Conservation (phyloP, 768 basidiomycete genomes). For the Xerocomus potaroensis region DNA sequence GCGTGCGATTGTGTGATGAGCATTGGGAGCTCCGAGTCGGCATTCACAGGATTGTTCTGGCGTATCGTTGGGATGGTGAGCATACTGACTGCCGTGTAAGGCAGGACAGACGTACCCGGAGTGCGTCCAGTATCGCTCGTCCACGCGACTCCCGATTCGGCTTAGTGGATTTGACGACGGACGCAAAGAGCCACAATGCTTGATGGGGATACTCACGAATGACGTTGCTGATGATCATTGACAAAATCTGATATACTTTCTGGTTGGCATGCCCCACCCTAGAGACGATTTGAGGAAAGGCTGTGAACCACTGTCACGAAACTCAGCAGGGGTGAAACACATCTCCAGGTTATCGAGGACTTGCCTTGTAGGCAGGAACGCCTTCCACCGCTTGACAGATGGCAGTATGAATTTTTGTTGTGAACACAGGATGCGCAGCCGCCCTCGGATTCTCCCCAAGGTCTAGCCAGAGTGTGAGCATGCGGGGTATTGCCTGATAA, state of each 20-base stretch:
- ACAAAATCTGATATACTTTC: slow-evolving; percentile 56
- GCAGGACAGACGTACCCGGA: slow-evolving; percentile 43
- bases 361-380: slow-evolving; percentile 78
- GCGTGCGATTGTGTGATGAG: slow-evolving; percentile 51
- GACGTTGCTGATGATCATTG: slow-evolving; percentile 64
- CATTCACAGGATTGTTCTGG: slow-evolving; percentile 46
- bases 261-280: slow-evolving; percentile 75
- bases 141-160: slow-evolving; percentile 57
- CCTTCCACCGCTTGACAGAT: slow-evolving; percentile 53
- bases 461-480: slow-evolving; percentile 94
- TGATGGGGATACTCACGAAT: slow-evolving; percentile 86
- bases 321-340: slow-evolving; percentile 5
- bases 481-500: slow-evolving; percentile 90
- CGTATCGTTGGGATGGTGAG: background rate
- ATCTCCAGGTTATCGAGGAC: slow-evolving; percentile 3
- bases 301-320: slow-evolving; percentile 78
- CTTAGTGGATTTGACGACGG: slow-evolving; percentile 83
- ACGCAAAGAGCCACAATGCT: slow-evolving; percentile 87
- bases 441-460: slow-evolving; percentile 53
- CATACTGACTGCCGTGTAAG: background rate
- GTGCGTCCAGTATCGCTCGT: slow-evolving; percentile 47
- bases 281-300: slow-evolving; percentile 95
- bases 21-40: slow-evolving; percentile 36
- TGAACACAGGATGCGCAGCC: slow-evolving; percentile 38
- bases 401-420: slow-evolving; percentile 52